Percentiles rank a stretch among this genome's conserved stretches.
Evolutionary conservation across 1,284 basidiomycete species (phyloP).

Genomic region (Peniophora sp.): DNA sequence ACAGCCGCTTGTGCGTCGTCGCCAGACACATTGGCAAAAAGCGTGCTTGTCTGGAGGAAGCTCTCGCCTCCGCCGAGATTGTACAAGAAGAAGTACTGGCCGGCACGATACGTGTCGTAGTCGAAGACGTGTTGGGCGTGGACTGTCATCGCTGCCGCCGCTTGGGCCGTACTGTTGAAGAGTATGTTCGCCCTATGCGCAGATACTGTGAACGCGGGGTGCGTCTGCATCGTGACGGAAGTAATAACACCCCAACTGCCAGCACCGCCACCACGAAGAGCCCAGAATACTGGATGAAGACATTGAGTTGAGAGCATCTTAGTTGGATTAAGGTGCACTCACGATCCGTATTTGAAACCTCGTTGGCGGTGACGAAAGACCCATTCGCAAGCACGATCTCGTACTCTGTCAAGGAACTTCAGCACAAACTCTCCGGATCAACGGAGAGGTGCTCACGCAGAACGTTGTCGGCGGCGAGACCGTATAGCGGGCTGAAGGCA

Average conservation of each 20-base stretch:
- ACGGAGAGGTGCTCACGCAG: conserved; percentile 16
- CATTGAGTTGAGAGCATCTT: not conserved
- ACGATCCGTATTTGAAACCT: conserved; percentile 9
- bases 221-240: conserved; percentile 22
- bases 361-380: conserved; percentile 18
- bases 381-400: conserved; percentile 22
- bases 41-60: conserved; percentile 5
- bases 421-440: not conserved
- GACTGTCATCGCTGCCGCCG: conserved; percentile 6
- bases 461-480: conserved; percentile 23
- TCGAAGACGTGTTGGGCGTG: conserved; percentile 23
- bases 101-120: conserved; percentile 23
- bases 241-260: conserved; percentile 27
- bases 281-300: conserved; percentile 21
- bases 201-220: conserved; percentile 21
- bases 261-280: conserved; percentile 25
- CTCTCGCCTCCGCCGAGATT: conserved; percentile 2
- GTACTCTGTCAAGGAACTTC: conserved; percentile 13
- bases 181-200: conserved; percentile 10
- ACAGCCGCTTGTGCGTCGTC: conserved; percentile 15
- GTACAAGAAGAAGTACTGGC: conserved; percentile 23
- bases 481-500: conserved; percentile 16
- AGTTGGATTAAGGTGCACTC: conserved; percentile 1
- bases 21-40: conserved; percentile 11
- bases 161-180: conserved; percentile 5